Percentiles rank a stretch among this genome's conserved stretches.
Evolutionary conservation across 495 filamentous ascomycete genomes (phyloP).

Genomic region (Parachaetomium inaequale): DNA sequence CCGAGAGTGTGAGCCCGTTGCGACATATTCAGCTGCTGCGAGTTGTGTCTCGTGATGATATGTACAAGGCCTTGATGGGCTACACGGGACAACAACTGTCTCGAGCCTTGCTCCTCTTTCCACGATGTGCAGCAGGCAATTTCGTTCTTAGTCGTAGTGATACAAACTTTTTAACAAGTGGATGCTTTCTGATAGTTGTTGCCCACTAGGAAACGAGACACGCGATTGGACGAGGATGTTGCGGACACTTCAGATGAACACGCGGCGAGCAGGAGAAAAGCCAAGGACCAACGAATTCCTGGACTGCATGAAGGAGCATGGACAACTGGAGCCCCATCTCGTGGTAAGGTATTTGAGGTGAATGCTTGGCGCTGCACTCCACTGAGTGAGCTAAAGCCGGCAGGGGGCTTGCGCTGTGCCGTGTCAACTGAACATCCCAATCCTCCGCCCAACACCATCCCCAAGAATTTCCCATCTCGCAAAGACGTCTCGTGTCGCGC

Average conservation of each 20-base stretch:
- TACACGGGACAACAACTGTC: not conserved
- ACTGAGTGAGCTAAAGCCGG: too few relatives aligned
- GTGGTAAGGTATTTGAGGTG: too few relatives aligned
- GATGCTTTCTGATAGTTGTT: too few relatives aligned
- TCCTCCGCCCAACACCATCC: conserved; percentile 1
- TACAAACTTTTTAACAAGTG: too few relatives aligned
- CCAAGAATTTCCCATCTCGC: not conserved
- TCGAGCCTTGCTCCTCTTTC: too few relatives aligned
- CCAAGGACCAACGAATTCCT: not conserved
- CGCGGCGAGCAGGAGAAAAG: not conserved
- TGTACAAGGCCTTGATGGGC: not conserved
- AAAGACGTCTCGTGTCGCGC: not conserved
- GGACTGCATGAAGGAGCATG: not conserved
- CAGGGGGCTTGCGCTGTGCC: not conserved
- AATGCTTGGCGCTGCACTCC: too few relatives aligned
- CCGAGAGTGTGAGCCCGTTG: not conserved
- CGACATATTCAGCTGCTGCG: not conserved
- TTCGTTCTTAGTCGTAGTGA: too few relatives aligned
- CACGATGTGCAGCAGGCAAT: too few relatives aligned
- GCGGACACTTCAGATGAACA: not conserved
- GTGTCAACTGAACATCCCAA: not conserved
- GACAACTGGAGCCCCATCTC: not conserved
- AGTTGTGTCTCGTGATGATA: not conserved
- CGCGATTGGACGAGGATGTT: not conserved
- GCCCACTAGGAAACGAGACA: too few relatives aligned